Evolutionary conservation across 2,329 filamentous ascomycete species (phyloP).

Genomic region (Leptographium wingfieldii): DNA sequence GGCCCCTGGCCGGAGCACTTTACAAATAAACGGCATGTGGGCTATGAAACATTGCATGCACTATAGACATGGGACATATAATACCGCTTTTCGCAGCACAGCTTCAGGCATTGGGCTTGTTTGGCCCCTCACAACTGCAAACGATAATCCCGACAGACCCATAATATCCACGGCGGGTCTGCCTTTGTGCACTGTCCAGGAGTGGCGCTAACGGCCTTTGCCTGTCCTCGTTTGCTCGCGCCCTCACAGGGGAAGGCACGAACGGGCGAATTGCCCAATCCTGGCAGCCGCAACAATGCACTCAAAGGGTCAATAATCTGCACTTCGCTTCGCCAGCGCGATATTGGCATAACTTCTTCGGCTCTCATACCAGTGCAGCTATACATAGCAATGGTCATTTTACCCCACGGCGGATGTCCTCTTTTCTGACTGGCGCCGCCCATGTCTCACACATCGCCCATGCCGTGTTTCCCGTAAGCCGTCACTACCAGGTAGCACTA

Average conservation of each 20-base stretch:
- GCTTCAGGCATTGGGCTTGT: background rate
- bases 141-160: background rate
- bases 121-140: background rate
- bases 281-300: background rate
- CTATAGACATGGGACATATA: background rate
- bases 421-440: background rate
- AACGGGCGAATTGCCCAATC: background rate
- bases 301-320: background rate
- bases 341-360: background rate
- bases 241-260: background rate
- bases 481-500: background rate
- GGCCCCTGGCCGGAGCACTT: background rate
- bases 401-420: background rate
- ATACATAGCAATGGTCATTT: background rate
- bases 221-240: background rate
- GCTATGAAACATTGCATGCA: background rate
- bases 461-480: background rate
- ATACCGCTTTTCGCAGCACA: background rate
- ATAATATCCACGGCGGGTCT: background rate
- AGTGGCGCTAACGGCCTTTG: background rate
- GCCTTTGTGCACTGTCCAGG: background rate
- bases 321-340: background rate
- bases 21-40: background rate
- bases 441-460: background rate
- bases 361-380: background rate